phyloP scores from a whole-genome alignment of 2,329 filamentous ascomycete genomes.

The Penicillium sumatraense region DNA sequence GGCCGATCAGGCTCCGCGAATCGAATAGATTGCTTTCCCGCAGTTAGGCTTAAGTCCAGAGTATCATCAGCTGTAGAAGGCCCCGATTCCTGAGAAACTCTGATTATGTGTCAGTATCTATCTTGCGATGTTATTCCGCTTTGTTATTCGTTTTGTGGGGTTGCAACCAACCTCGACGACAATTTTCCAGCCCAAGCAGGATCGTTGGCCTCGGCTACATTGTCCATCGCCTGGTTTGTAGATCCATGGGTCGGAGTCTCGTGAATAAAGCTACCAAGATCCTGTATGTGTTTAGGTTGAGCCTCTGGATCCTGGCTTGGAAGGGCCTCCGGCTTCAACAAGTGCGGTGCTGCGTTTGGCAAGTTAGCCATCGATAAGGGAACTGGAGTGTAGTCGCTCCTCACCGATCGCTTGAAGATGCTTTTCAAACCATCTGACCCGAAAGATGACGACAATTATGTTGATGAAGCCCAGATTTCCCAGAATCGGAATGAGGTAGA shows the following conservation, averaged over 20 bases:
- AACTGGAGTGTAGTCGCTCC: background rate
- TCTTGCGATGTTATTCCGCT: background rate
- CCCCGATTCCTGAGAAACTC: conserved; percentile 2
- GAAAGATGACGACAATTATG: conserved; percentile 53
- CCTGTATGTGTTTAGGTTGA: background rate
- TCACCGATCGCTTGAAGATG: conserved; percentile 46
- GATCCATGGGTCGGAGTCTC: background rate
- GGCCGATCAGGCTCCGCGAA: conserved; percentile 8
- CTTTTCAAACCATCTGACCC: conserved; percentile 56
- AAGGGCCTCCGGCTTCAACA: conserved; percentile 1
- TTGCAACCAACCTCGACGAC: conserved; percentile 6
- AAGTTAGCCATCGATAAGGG: background rate
- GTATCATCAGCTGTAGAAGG: background rate
- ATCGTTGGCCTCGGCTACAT: background rate
- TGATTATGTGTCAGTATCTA: conserved; percentile 1
- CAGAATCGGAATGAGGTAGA: conserved; percentile 57
- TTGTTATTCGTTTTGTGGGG: background rate
- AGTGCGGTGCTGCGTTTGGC: conserved; percentile 4
- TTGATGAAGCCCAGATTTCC: conserved; percentile 57
- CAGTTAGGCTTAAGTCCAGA: background rate
- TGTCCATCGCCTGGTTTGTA: background rate
- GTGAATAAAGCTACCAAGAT: background rate
- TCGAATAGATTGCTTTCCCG: conserved; percentile 6
- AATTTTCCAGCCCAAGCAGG: background rate
- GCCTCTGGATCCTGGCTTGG: conserved; percentile 5